Evolutionary conservation across 257 asterid species (phyloP).

Genomic region (Nicotiana knightiana): DNA sequence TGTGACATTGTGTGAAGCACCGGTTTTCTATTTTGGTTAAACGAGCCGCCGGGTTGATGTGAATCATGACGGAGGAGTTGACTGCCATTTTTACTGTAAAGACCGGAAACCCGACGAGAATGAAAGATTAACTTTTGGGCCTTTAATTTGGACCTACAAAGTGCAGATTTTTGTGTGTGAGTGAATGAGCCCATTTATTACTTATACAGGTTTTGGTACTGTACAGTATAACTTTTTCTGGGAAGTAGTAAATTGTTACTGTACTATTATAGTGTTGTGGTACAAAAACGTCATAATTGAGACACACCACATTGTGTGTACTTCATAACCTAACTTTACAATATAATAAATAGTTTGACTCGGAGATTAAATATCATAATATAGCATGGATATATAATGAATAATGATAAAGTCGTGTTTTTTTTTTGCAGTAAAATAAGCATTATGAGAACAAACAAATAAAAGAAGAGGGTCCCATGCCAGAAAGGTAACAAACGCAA

Average conservation of each 20-base stretch:
- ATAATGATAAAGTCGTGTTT: background rate
- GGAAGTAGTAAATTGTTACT: background rate
- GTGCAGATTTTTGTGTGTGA: background rate
- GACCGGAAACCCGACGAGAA: background rate
- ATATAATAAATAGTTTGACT: too few species aligned
- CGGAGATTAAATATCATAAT: too few species aligned
- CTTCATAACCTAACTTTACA: background rate
- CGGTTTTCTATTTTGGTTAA: conserved; percentile 1
- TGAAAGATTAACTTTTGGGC: background rate
- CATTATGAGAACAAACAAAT: background rate
- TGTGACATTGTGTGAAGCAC: background rate
- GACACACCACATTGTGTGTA: background rate
- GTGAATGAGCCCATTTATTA: background rate
- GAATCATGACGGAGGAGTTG: background rate
- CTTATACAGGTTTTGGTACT: background rate
- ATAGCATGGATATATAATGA: too few species aligned
- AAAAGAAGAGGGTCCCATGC: background rate
- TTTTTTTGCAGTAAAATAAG: background rate
- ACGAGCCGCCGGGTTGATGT: background rate
- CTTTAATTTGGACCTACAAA: background rate
- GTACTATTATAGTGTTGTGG: too few species aligned
- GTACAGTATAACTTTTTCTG: background rate
- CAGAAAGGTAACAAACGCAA: background rate
- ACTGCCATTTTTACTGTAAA: background rate
- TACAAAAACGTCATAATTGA: background rate